phyloP scores from a whole-genome alignment of 2,329 filamentous ascomycete species.

The Atkinsonella texensis region DNA sequence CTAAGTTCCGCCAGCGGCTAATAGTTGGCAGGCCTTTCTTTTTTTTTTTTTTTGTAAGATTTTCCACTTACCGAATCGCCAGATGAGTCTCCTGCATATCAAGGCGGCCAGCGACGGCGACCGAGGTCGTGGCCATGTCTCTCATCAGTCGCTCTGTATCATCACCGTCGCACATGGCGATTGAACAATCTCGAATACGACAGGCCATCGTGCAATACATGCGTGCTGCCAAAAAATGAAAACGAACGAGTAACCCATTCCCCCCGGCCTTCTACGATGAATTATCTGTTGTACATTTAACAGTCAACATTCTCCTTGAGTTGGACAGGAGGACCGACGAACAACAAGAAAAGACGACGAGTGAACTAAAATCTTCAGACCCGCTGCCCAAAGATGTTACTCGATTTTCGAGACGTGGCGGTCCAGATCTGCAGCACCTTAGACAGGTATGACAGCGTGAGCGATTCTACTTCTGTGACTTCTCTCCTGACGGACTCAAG shows the following conservation, averaged over 20 bases:
- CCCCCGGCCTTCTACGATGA: conserved; percentile 17
- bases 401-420: conserved; percentile 1
- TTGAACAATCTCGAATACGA: conserved; percentile 1
- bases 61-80: background rate
- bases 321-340: conserved; percentile 13
- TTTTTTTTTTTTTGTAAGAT: background rate
- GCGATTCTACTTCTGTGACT: conserved; percentile 11
- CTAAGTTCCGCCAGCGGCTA: background rate
- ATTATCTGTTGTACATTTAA: conserved; percentile 16
- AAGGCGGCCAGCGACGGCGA: background rate
- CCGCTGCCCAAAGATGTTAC: background rate
- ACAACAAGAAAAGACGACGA: background rate
- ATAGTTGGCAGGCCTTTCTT: background rate
- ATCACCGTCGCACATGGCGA: background rate
- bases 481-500: background rate
- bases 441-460: conserved; percentile 15
- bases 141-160: background rate
- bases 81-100: background rate
- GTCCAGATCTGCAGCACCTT: background rate
- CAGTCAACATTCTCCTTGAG: conserved; percentile 15
- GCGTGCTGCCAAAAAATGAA: background rate
- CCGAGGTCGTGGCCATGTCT: background rate
- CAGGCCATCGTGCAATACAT: background rate
- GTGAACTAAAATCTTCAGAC: background rate
- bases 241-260: conserved; percentile 5